These are phyloP conservation scores for Urtica urens DNA, from an alignment of 306 rosid species.

Conservation along the genomic window DNA sequence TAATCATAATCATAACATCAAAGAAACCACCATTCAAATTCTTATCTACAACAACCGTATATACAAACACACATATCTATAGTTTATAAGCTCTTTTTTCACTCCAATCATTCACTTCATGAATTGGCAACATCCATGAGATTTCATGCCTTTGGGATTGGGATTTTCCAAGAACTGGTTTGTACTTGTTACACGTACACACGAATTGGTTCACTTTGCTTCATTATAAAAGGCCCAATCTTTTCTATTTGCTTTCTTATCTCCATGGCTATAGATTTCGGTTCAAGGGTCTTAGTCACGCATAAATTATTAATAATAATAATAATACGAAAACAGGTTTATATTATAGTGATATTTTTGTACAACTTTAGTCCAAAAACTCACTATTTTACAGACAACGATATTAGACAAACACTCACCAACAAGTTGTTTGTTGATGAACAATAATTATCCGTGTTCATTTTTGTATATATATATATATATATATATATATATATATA, in stretches of 20 bases:
- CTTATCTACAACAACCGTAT: constrained; percentile 9
- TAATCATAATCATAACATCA: neutral
- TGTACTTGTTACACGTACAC: no score
- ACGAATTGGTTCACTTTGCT: constrained; percentile 7
- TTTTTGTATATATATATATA: no score
- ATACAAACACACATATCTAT: constrained; percentile 3
- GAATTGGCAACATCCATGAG: constrained; percentile 82
- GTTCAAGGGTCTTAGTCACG: constrained; percentile 11
- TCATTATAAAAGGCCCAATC: neutral
- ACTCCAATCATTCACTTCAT: constrained; percentile 58
- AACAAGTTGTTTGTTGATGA: constrained; percentile 21
- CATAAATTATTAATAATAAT: neutral
- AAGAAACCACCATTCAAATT: neutral
- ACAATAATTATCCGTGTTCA: constrained; percentile 13
- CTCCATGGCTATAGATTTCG: neutral
- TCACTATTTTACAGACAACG: constrained; percentile 28
- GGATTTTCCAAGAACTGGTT: constrained; percentile 26
- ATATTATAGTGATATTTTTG: neutral
- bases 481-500: no score
- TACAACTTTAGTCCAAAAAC: constrained; percentile 4
- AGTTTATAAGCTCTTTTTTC: neutral
- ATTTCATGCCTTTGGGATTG: constrained; percentile 35
- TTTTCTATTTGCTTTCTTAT: neutral
- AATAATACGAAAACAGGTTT: neutral
- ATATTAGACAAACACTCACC: constrained; percentile 6